Evolutionary conservation across 208 protist genomes (phyloP).

Genomic region (Acanthamoeba royreba): DNA sequence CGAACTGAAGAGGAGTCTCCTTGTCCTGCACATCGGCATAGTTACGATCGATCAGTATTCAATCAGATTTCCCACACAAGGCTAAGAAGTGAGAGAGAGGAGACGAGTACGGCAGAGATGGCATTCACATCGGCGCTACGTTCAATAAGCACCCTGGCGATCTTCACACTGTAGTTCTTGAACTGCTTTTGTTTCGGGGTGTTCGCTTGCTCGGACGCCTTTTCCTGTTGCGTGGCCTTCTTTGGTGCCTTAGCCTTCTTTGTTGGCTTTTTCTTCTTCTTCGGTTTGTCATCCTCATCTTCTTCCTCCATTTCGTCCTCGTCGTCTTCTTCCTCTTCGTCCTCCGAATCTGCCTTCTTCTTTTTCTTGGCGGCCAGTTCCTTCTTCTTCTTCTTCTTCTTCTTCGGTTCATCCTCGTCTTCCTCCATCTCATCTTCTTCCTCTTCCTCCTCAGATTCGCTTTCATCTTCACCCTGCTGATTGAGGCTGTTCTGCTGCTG

Average conservation of each 20-base stretch:
- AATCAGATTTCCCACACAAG: too few species aligned
- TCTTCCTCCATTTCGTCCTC: background rate
- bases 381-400: background rate
- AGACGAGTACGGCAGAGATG: background rate
- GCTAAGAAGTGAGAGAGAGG: slow-evolving; percentile 43
- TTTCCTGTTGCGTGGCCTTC: too few species aligned
- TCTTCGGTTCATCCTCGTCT: background rate
- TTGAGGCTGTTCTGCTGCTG: background rate
- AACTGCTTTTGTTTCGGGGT: background rate
- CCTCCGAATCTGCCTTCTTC: too few species aligned
- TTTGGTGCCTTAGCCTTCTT: too few species aligned
- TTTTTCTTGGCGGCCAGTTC: background rate
- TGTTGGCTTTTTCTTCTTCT: too few species aligned
- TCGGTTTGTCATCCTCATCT: too few species aligned
- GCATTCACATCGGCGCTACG: slow-evolving; percentile 36
- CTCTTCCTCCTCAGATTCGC: background rate
- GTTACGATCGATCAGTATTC: too few species aligned
- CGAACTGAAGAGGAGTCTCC: slow-evolving; percentile 40
- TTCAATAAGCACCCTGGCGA: slow-evolving; percentile 19
- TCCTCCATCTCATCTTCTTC: background rate
- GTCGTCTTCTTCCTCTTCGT: background rate
- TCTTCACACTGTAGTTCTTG: background rate
- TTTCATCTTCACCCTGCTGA: background rate
- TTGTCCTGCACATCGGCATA: background rate
- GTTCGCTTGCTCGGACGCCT: too few species aligned